These are phyloP conservation scores for Exophiala spinifera DNA, from an alignment of 2,329 filamentous ascomycete genomes.

Conservation along the genomic window DNA sequence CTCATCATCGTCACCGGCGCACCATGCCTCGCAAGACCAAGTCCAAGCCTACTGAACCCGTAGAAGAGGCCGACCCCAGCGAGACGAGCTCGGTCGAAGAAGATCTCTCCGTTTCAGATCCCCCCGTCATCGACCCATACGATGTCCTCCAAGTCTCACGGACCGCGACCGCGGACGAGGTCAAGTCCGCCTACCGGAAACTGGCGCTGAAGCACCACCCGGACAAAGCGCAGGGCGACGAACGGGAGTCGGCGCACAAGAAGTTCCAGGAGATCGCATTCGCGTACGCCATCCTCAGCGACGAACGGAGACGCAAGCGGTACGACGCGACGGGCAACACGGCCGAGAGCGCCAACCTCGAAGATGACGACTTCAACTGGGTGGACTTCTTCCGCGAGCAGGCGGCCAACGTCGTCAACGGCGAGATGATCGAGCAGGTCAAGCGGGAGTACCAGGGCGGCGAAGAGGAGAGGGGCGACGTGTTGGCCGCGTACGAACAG, in stretches of 20 bases:
- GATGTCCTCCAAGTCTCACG: slow-evolving; percentile 69
- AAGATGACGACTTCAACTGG: slow-evolving; percentile 85
- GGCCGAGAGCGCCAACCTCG: slow-evolving; percentile 69
- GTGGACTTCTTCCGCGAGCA: slow-evolving; percentile 82
- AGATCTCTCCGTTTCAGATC: slow-evolving; percentile 55
- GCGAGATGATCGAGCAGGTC: slow-evolving; percentile 72
- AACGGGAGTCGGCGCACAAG: slow-evolving; percentile 70
- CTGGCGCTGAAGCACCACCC: slow-evolving; percentile 76
- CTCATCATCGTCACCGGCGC: background rate
- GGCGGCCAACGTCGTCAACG: slow-evolving; percentile 71
- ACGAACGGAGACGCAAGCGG: slow-evolving; percentile 72
- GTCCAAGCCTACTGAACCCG: slow-evolving; percentile 12
- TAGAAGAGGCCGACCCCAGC: background rate
- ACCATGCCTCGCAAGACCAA: slow-evolving; percentile 24
- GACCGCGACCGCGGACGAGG: slow-evolving; percentile 69
- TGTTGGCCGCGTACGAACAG: slow-evolving; percentile 72
- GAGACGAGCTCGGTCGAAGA: slow-evolving; percentile 35
- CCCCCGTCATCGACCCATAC: slow-evolving; percentile 73
- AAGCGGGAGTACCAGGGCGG: slow-evolving; percentile 76
- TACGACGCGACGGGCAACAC: slow-evolving; percentile 92
- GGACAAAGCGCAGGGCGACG: slow-evolving; percentile 72
- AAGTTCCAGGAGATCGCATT: slow-evolving; percentile 90
- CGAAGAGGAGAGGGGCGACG: slow-evolving; percentile 75
- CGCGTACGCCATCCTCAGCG: slow-evolving; percentile 88
- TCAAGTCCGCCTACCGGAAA: slow-evolving; percentile 85